Base-by-base conservation (phyloP, 73 alveolate genomes). In the Urostyla sp. region DNA sequence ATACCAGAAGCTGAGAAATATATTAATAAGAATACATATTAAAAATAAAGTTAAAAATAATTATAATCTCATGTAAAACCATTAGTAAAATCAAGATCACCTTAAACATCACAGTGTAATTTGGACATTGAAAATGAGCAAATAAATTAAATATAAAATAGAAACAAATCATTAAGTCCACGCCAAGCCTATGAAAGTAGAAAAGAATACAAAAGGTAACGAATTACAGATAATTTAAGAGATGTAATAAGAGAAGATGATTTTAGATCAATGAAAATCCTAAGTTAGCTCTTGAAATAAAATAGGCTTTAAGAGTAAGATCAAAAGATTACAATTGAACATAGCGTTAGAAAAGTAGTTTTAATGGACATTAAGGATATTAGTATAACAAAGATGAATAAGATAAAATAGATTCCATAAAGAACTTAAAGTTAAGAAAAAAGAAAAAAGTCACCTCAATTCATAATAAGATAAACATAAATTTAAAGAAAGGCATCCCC, bases 401-500 rank as follows among this genome's bases (percentile, higher is more conserved):
- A 32, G 76, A 59, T n/a, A 59, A 35, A 7, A 11, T 59, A 31
- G 30, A 59, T 10, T 6, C 76, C 6, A 23, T 31, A 40, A 59
- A 11, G 37, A 35, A 32, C 6, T 40, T 35, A 59, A n/a, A 59
- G 76, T 34, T 15, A 24, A 59, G 76, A 59, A 20, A n/a, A 46
- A 23, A 59, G 76, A 27, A 59, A 34, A 59, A 59, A 34, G 37
- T 59, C 76, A 4, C 76, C 76, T 3, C 7, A 3, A 5, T 3
- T 59, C 20, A 27, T 30, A 11, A 30, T 30, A 23, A 59, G 32
- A 6, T 10, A 23, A 28, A 32, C 13, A 31, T 34, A 30, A 32
- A 59, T 59, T n/a, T 4, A 35, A 7, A 59, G 76, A 34, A 59
- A 59, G 37, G 76, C 76, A 13, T 59, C 76, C n/a, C 76, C 76